Percentiles rank a stretch among this genome's conserved stretches.
These are phyloP conservation scores for Camelina sativa DNA, from an alignment of 345 rosid species.

Conservation along the genomic window DNA sequence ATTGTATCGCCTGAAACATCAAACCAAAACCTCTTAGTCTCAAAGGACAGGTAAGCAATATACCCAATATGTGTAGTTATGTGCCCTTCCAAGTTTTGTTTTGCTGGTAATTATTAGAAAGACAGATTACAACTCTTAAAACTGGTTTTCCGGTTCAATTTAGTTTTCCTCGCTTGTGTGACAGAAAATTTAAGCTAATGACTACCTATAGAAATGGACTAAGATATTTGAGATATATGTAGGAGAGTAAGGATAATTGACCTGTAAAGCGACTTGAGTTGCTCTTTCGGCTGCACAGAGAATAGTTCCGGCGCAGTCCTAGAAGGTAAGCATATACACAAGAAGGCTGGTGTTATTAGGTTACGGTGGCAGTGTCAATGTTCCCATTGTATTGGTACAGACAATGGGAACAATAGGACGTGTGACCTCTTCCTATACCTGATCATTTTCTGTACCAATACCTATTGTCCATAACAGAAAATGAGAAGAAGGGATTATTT, in stretches of 20 bases:
- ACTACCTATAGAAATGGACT: neutral
- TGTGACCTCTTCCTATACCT: too few species aligned
- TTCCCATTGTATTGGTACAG: constrained; percentile 53
- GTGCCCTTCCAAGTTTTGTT: neutral
- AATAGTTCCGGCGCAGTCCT: constrained; percentile 97
- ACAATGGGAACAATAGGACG: too few species aligned
- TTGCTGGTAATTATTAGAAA: neutral
- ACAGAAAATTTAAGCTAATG: neutral
- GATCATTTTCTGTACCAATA: too few species aligned
- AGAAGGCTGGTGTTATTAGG: neutral
- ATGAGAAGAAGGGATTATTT: too few species aligned
- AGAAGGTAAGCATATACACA: constrained; percentile 35
- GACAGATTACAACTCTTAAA: neutral
- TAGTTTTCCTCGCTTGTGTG: neutral
- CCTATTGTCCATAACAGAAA: too few species aligned
- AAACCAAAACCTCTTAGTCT: constrained; percentile 22
- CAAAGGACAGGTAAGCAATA: constrained; percentile 1
- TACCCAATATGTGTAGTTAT: neutral
- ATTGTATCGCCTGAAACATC: constrained; percentile 86
- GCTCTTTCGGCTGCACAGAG: constrained; percentile 95
- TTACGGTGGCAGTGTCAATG: constrained; percentile 51
- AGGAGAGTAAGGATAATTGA: constrained; percentile 34
- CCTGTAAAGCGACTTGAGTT: constrained; percentile 98
- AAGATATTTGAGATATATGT: constrained; percentile 5
- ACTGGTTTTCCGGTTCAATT: neutral